Base-by-base conservation (phyloP, 2,329 filamentous ascomycete species). In the Fusarium clavum region DNA sequence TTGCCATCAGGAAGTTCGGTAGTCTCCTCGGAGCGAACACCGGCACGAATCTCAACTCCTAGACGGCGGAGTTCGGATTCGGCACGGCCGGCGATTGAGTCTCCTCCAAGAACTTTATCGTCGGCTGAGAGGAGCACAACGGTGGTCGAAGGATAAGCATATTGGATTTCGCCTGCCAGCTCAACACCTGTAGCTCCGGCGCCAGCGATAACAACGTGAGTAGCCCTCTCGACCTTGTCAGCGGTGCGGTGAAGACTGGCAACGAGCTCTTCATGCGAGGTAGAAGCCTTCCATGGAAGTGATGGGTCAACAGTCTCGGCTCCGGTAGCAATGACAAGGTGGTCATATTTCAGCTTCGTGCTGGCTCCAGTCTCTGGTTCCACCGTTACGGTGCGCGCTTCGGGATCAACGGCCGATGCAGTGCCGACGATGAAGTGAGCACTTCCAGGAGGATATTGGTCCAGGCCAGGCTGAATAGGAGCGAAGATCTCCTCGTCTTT, bases 271-370 rank as follows among this genome's bases (percentile, higher is more conserved):
- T 85, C 83, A 74, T 86, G 80, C 11, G 80, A 81, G 70, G 81
- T 82, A 44, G 79, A 77, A 44, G 81, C 81, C 76, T 89, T 89
- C 84, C 86, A 89, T 3, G 86, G 86, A 57, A 84, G 76, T 29
- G 75, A 69, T n/a, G 72, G 62, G 22, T 80, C 79, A 29, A 79
- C 74, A 45, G 79, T 77, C 66, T 83, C 82, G 20, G 87, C 79
- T 45, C 87, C 87, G 1, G 87, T 89, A 18, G 87, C 86, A 43
- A 90, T 76, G 44, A 90, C 84, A 48, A 90, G 83, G 68, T 88
- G 85, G 77, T 88, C 85, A 75, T 89, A 90, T 52, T 74, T 66
- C 32, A 75, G 60, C 14, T 73, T 40, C n/a, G 22, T 56, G 51
- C 41, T 67, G 44, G 60, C 56, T 18, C 59, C 67, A 18, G 44